Evolutionary conservation across 2,329 filamentous ascomycete genomes (phyloP).

Genomic region (Zymoseptoria crescenta): DNA sequence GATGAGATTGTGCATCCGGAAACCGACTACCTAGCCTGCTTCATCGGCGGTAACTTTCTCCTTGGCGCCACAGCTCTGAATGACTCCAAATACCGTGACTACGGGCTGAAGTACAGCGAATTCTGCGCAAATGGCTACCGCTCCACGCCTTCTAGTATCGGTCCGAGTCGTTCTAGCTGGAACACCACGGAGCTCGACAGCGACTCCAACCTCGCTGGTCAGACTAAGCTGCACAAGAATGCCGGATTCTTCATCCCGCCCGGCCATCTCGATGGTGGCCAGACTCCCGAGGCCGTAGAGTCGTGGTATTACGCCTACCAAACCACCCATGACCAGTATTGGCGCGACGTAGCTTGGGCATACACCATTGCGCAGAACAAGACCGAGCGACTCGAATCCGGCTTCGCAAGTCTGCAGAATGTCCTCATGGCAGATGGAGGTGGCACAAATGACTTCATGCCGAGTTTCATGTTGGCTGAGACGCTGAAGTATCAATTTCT

Average conservation of each 20-base stretch:
- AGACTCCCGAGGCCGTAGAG: conserved; percentile 7
- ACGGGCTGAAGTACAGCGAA: conserved; percentile 2
- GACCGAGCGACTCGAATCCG: conserved; percentile 10
- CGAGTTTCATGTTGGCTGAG: conserved; percentile 61
- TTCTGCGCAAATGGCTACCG: conserved; percentile 8
- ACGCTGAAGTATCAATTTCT: conserved; percentile 59
- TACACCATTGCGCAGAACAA: conserved; percentile 12
- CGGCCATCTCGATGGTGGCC: neutral
- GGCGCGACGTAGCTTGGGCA: conserved; percentile 11
- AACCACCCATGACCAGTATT: conserved; percentile 11
- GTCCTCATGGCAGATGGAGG: conserved; percentile 13
- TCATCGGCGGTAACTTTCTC: conserved; percentile 29
- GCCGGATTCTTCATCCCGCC: conserved; percentile 1
- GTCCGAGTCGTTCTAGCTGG: conserved; percentile 3
- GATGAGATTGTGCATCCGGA: conserved; percentile 10
- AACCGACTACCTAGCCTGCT: conserved; percentile 26
- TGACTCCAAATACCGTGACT: neutral
- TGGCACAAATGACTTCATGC: conserved; percentile 7
- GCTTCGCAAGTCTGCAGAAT: conserved; percentile 12
- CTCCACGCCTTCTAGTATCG: conserved; percentile 1
- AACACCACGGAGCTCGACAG: neutral
- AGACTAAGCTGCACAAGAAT: neutral
- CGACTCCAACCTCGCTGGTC: conserved; percentile 18
- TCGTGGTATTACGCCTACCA: conserved; percentile 15
- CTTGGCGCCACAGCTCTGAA: conserved; percentile 19